Evolutionary conservation across 345 rosid genomes (phyloP), one percentile per base, ranked within the genome.

Genomic region (Camelina laxa): DNA sequence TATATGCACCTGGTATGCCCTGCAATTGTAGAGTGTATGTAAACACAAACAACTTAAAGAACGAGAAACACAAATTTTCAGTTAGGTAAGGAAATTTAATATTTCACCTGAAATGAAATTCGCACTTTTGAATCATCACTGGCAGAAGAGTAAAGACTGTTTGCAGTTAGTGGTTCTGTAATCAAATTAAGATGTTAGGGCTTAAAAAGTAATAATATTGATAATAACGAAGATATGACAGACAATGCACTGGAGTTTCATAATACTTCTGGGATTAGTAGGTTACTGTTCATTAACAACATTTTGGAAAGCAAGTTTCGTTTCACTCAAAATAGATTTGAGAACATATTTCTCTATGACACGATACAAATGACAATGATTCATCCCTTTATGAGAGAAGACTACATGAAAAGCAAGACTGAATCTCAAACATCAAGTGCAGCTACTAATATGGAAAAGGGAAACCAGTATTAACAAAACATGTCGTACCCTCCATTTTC

Each of bases 1-100:
- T 86, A 72, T 89, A 92, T 35, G 96, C 96, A 79, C 99, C 99
- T 4, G 96, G 84, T 60, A 87, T 77, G 15, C 99, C 98, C 99
- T 95, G 75, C 57, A 84, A 60, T 60, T 3, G 51, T 36, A 60
- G 80, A 70, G 16, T 41, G 49, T 67, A 20, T 69, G 59, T 70
- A 55, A 42, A 51, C 39, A 72, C 60, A 75, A 73, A 39, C 50
- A 38, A 55, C 75, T 38, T 55, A 80, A 61, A 51, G 21, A 50
- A 27, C 27, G 58, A 31, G 10, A 44, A 65, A 61, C 53, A 73
- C 12, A 54, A 1, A 22, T 19, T 61, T 58, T 55, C 62, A 56
- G 51, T 45, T 57, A 67, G 55, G 36, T 53, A 55, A 68, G 51
- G 55, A 58, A 45, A 15, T 73, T 27, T 67, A 54, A 62, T 70